Percentiles rank a stretch among this genome's conserved stretches.
phyloP scores from a whole-genome alignment of 2,329 filamentous ascomycete species.

The Periconia sp. region DNA sequence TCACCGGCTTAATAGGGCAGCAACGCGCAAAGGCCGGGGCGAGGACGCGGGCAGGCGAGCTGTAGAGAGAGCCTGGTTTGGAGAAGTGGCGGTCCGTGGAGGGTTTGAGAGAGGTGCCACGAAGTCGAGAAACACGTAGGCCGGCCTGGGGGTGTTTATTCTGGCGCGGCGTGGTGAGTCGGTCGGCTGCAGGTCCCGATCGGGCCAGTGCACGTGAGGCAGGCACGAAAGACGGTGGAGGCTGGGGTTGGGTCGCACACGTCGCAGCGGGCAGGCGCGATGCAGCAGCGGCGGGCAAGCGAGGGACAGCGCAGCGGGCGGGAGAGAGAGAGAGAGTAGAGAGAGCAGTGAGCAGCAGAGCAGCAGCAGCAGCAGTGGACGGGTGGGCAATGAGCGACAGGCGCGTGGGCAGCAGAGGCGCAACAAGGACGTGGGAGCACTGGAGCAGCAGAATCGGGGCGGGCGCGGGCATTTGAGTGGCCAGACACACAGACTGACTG shows the following conservation, averaged over 20 bases:
- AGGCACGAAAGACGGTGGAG: conserved; percentile 9
- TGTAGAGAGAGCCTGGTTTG: conserved; percentile 23
- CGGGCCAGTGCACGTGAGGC: conserved; percentile 39
- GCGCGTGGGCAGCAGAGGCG: conserved; percentile 27
- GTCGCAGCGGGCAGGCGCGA: conserved; percentile 17
- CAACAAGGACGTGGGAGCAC: too few species aligned
- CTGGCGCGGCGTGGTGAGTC: conserved; percentile 32
- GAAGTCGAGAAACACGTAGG: conserved; percentile 44
- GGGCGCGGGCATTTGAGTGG: conserved; percentile 10
- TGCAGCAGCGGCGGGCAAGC: conserved; percentile 20
- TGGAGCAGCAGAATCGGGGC: conserved; percentile 3
- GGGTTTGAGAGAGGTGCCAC: conserved; percentile 45
- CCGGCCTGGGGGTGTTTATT: conserved; percentile 34
- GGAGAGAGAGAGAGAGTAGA: conserved; percentile 11
- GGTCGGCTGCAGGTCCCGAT: conserved; percentile 31
- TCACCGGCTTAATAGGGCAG: conserved; percentile 40
- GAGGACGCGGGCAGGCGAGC: conserved; percentile 8
- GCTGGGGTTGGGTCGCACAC: conserved; percentile 24
- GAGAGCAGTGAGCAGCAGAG: conserved; percentile 18
- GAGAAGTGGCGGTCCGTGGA: conserved; percentile 38
- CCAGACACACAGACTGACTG: conserved; percentile 1
- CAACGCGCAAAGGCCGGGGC: conserved; percentile 20
- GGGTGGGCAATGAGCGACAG: conserved; percentile 19
- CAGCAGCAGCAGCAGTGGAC: conserved; percentile 25
- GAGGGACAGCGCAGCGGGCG: conserved; percentile 8